phyloP scores from a whole-genome alignment of 371 early-diverging fungal species.

The Entomophthora muscae region DNA sequence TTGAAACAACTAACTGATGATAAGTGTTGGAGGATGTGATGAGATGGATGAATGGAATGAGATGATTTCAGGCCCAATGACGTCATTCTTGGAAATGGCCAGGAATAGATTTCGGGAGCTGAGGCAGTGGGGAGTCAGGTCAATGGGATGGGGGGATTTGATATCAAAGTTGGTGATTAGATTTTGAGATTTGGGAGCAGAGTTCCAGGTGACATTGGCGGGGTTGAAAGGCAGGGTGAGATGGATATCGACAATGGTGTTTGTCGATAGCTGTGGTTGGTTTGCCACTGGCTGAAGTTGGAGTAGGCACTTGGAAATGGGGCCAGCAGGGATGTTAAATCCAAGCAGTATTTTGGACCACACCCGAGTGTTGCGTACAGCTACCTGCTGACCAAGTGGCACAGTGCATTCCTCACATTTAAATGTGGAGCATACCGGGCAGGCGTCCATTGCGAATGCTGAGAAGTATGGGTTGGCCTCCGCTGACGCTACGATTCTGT shows the following conservation, averaged over 20 bases:
- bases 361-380: neutral
- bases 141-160: neutral
- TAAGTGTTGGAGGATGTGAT: neutral
- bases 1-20: neutral
- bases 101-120: neutral
- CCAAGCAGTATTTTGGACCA: neutral
- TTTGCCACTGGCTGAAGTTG: neutral
- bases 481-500: too few relatives aligned
- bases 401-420: neutral
- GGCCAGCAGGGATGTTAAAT: neutral
- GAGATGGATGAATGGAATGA: neutral
- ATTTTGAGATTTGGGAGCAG: neutral
- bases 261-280: neutral
- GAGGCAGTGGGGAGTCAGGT: neutral
- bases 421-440: neutral
- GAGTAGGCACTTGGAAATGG: neutral
- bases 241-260: neutral
- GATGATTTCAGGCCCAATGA: neutral
- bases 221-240: neutral
- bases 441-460: neutral
- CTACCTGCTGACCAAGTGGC: neutral
- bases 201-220: neutral
- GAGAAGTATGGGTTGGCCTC: neutral
- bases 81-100: neutral
- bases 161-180: neutral